A percentile compares a stretch with the other conserved stretches of the same genome.
phyloP scores from a whole-genome alignment of 306 rosid genomes.

The Citrullus mucosospermus region DNA sequence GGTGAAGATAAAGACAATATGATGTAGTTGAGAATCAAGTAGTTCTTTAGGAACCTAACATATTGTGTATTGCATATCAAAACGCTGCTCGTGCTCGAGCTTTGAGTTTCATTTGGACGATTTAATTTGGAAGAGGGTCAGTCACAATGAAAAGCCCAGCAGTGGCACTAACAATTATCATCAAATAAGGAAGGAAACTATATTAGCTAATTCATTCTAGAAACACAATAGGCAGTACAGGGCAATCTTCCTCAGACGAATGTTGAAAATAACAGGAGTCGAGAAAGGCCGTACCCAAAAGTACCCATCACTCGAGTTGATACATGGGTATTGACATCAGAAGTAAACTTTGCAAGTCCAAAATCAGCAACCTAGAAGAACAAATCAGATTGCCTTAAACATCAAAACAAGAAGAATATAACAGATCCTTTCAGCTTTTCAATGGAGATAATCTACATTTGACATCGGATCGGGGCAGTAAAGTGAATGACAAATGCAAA shows the following conservation, averaged over 20 bases:
- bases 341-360: constrained; percentile 81
- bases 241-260: background rate
- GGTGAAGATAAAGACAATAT: background rate
- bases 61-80: background rate
- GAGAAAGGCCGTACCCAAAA: constrained; percentile 55
- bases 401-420: background rate
- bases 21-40: background rate
- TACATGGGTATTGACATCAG: constrained; percentile 79
- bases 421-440: background rate
- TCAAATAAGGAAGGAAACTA: background rate
- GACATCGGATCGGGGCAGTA: background rate
- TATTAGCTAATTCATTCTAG: background rate
- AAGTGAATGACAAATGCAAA: background rate
- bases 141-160: background rate
- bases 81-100: background rate
- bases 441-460: background rate
- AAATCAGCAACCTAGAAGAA: constrained; percentile 80
- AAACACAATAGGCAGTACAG: background rate
- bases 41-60: background rate
- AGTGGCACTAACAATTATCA: background rate
- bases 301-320: constrained; percentile 99
- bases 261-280: background rate
- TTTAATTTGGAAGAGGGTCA: background rate
- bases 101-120: background rate
- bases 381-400: background rate